Percentiles rank a stretch among this genome's conserved stretches.
These are phyloP conservation scores for Colletotrichum limetticola DNA, from an alignment of 2,329 filamentous ascomycete species.

Conservation along the genomic window DNA sequence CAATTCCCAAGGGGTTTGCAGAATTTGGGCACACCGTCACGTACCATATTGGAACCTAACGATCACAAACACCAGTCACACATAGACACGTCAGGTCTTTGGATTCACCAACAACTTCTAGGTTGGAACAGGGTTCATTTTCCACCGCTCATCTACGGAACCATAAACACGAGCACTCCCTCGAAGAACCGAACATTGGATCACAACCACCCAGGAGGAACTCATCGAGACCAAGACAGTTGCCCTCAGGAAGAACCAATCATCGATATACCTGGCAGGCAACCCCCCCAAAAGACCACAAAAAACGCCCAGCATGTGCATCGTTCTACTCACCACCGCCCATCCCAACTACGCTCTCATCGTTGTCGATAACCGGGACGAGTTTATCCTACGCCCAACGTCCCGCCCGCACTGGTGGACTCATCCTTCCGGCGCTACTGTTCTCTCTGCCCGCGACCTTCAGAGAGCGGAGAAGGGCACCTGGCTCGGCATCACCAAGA, in stretches of 20 bases:
- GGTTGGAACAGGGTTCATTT: background rate
- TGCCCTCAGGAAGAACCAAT: background rate
- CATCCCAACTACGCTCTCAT: slow-evolving; percentile 82
- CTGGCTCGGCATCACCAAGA: slow-evolving; percentile 72
- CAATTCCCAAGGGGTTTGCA: background rate
- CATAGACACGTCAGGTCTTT: slow-evolving; percentile 7
- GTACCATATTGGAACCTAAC: background rate
- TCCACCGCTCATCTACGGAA: background rate
- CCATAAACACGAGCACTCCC: background rate
- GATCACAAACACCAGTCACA: slow-evolving; percentile 3
- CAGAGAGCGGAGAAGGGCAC: slow-evolving; percentile 72
- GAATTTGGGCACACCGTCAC: background rate
- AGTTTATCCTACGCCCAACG: slow-evolving; percentile 73
- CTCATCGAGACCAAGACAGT: background rate
- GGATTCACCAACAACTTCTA: slow-evolving; percentile 6
- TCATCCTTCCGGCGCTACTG: slow-evolving; percentile 53
- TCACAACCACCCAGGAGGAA: background rate
- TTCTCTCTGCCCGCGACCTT: slow-evolving; percentile 71
- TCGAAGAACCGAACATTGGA: background rate
- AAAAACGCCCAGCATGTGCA: slow-evolving; percentile 71
- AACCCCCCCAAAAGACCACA: background rate
- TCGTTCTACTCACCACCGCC: slow-evolving; percentile 78
- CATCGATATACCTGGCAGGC: background rate
- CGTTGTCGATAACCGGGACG: slow-evolving; percentile 82
- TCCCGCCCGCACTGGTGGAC: slow-evolving; percentile 74